Conservation (phyloP, 2,329 filamentous ascomycete species). For the Conoideocrella luteorostrata region DNA sequence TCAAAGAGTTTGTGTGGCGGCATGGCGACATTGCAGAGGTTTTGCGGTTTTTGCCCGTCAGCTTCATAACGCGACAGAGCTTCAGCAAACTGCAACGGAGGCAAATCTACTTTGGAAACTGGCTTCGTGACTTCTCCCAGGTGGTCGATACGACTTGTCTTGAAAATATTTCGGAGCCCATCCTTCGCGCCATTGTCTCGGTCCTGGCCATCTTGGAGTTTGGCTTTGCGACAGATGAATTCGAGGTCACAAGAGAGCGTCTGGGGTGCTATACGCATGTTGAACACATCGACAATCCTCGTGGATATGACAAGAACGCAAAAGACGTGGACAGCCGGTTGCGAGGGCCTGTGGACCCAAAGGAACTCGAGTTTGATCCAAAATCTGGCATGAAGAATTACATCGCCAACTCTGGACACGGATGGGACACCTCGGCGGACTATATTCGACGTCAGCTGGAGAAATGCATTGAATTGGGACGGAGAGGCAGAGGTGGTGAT, state of each 20-base stretch:
- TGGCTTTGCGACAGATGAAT: constrained; percentile 70
- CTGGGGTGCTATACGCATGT: constrained; percentile 73
- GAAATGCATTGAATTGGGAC: constrained; percentile 64
- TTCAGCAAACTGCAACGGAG: constrained; percentile 32
- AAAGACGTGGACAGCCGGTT: constrained; percentile 59
- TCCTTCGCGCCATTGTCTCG: constrained; percentile 23
- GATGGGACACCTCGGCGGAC: constrained; percentile 79
- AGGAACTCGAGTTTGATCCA: constrained; percentile 61
- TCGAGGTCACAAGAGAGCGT: constrained; percentile 71
- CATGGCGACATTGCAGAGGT: constrained; percentile 34
- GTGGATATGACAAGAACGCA: constrained; percentile 68
- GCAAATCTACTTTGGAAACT: constrained; percentile 30
- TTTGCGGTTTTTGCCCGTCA: constrained; percentile 28
- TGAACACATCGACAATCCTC: constrained; percentile 64
- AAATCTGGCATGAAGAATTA: constrained; percentile 92
- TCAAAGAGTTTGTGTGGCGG: constrained; percentile 35
- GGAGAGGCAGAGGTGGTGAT: constrained; percentile 60
- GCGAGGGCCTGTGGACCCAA: constrained; percentile 28
- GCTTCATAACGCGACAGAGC: constrained; percentile 30
- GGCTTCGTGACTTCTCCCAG: constrained; percentile 68
- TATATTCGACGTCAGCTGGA: constrained; percentile 67
- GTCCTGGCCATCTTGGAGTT: constrained; percentile 25
- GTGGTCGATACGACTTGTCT: constrained; percentile 57
- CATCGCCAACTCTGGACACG: constrained; percentile 68
- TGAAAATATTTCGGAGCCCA: constrained; percentile 22